Conservation (phyloP, 1,284 basidiomycete species). For the Ceratobasidium sp. region DNA sequence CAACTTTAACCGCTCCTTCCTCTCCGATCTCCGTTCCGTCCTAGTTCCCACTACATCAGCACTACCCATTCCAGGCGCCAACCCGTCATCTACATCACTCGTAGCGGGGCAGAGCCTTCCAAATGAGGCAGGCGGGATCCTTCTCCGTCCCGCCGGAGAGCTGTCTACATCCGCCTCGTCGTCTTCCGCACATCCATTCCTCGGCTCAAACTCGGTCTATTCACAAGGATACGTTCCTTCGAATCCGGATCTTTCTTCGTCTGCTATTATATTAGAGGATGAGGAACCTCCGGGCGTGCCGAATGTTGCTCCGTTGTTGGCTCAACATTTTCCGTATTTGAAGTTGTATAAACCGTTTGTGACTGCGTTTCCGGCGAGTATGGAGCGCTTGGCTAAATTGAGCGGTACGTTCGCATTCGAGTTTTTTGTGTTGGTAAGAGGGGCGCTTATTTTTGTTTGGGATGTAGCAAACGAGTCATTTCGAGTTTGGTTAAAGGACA, state of each 20-base stretch:
- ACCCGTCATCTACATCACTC: conserved; percentile 46
- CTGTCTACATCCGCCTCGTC: conserved; percentile 20
- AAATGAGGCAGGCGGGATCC: conserved; percentile 40
- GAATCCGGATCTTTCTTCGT: background rate
- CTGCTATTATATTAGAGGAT: background rate
- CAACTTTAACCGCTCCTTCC: conserved; percentile 86
- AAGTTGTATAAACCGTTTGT: conserved; percentile 84
- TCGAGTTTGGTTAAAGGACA: conserved; percentile 66
- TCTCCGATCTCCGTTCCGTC: conserved; percentile 65
- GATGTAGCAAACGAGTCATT: conserved; percentile 64
- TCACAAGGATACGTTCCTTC: background rate
- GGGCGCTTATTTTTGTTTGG: too few species aligned
- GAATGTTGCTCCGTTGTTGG: conserved; percentile 47
- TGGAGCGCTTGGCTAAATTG: conserved; percentile 26
- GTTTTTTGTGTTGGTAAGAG: too few species aligned
- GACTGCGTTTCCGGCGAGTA: conserved; percentile 70
- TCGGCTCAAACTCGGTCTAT: background rate
- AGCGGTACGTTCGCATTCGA: conserved; percentile 58
- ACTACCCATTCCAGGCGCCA: conserved; percentile 41
- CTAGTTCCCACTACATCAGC: conserved; percentile 52
- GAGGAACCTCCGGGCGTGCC: too few species aligned
- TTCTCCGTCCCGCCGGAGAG: too few species aligned
- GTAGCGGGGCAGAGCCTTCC: conserved; percentile 40
- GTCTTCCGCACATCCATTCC: background rate
- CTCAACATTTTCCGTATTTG: conserved; percentile 72